phyloP scores from a whole-genome alignment of 2,329 filamentous ascomycete genomes.

The Fusarium transvaalense region DNA sequence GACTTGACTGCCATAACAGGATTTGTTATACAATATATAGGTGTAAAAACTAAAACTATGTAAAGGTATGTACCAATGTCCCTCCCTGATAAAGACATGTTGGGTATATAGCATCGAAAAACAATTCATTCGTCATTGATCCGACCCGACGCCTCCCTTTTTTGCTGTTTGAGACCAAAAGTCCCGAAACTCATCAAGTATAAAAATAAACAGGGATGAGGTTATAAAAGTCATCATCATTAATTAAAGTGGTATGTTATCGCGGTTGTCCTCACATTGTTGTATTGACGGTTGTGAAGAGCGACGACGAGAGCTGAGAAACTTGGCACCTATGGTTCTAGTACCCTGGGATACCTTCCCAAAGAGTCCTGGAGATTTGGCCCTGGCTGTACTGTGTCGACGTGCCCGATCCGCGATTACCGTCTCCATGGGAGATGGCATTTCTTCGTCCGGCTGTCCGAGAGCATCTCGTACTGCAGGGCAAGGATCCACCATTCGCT shows the following conservation, averaged over 20 bases:
- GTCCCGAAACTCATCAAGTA: constrained; percentile 20
- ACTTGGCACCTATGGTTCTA: constrained; percentile 45
- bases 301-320: constrained; percentile 46
- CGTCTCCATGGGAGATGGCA: constrained; percentile 35
- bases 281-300: constrained; percentile 52
- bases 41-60: constrained; percentile 11
- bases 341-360: constrained; percentile 46
- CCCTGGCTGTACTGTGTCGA: constrained; percentile 27
- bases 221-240: constrained; percentile 31
- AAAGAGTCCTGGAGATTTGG: constrained; percentile 42
- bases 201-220: constrained; percentile 22
- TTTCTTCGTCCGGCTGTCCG: constrained; percentile 40
- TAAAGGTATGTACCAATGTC: constrained; percentile 43
- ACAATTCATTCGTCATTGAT: constrained; percentile 33
- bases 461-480: constrained; percentile 40
- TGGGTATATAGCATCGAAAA: constrained; percentile 41
- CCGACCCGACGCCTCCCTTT: constrained; percentile 38
- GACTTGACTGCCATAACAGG: constrained; percentile 23
- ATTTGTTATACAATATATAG: constrained; percentile 20
- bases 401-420: constrained; percentile 30
- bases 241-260: constrained; percentile 30
- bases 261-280: constrained; percentile 47
- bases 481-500: constrained; percentile 57
- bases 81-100: constrained; percentile 25
- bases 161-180: constrained; percentile 34